These are phyloP conservation scores for Cyclotella atomus DNA, from an alignment of 108 stramenopile genomes.

Conservation along the genomic window DNA sequence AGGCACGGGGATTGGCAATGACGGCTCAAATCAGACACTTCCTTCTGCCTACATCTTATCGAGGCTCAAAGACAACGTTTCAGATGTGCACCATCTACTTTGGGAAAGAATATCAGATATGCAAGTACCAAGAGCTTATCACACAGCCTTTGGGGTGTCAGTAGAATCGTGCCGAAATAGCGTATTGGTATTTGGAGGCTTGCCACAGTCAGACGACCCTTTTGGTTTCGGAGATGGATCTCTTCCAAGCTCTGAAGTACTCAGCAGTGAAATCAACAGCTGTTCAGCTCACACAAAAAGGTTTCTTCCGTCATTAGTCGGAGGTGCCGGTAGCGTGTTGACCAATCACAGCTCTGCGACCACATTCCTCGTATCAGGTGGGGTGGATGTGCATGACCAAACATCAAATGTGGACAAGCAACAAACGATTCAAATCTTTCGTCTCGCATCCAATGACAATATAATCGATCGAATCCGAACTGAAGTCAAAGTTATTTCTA, in stretches of 20 bases:
- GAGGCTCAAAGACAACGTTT: conserved; percentile 13
- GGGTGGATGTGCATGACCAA: not conserved
- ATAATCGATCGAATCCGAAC: not conserved
- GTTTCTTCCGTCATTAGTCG: not conserved
- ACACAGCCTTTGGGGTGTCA: conserved; percentile 15
- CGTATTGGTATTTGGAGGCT: conserved; percentile 56
- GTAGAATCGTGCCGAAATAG: conserved; percentile 1
- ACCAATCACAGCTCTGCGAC: not conserved
- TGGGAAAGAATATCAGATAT: conserved; percentile 48
- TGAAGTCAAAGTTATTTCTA: not conserved
- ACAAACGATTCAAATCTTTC: not conserved
- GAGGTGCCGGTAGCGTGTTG: not conserved
- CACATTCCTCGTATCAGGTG: not conserved
- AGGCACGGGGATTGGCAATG: conserved; percentile 25
- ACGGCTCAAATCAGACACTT: conserved; percentile 19
- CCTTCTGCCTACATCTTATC: conserved; percentile 46
- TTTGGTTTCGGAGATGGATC: conserved; percentile 16
- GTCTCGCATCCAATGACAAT: not conserved
- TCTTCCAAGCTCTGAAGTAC: not conserved
- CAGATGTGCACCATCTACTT: conserved; percentile 22
- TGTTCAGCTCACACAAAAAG: not conserved
- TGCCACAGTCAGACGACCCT: conserved; percentile 46
- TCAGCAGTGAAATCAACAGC: not conserved
- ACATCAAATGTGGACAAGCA: not conserved
- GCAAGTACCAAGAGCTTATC: conserved; percentile 44